Evolutionary conservation across 2,329 filamentous ascomycete species (phyloP).

Genomic region (Cryphonectria japonica): DNA sequence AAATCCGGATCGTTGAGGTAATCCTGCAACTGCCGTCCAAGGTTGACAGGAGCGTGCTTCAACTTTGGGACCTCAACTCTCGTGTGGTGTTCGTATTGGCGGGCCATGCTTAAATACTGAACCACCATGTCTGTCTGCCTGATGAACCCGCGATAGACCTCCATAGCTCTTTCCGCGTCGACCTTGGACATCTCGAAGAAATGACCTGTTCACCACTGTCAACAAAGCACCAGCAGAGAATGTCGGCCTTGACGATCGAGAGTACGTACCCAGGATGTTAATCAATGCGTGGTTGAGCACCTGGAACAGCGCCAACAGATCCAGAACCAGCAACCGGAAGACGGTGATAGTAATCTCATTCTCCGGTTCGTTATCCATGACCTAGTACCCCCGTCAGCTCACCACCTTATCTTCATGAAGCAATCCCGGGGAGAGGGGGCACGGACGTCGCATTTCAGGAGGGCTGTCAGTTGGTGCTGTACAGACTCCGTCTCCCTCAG

Average conservation of each 20-base stretch:
- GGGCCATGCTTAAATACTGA: conserved; percentile 82
- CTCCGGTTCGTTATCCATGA: conserved; percentile 85
- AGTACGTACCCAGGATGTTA: conserved; percentile 83
- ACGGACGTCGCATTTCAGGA: conserved; percentile 88
- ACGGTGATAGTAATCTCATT: conserved; percentile 97
- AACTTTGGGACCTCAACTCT: conserved; percentile 93
- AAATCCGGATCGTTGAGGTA: conserved; percentile 96
- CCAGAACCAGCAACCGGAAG: conserved; percentile 87
- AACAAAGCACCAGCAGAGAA: conserved; percentile 13
- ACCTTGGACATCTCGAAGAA: conserved; percentile 98
- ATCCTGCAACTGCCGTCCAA: conserved; percentile 88
- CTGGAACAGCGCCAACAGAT: conserved; percentile 87
- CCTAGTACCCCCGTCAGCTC: conserved; percentile 43
- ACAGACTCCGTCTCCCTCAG: conserved; percentile 89
- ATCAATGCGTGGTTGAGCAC: conserved; percentile 97
- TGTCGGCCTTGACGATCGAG: conserved; percentile 18
- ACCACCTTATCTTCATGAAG: not conserved
- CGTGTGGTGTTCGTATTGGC: conserved; percentile 90
- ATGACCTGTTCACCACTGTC: conserved; percentile 64
- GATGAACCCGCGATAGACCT: conserved; percentile 90
- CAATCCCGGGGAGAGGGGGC: not conserved
- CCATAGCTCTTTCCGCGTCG: conserved; percentile 88
- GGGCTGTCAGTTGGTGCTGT: conserved; percentile 81
- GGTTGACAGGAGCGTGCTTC: conserved; percentile 92
- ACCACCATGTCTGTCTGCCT: conserved; percentile 93